Evolutionary conservation across 768 basidiomycete species (phyloP).

Genomic region (Filobasidium wieringae): DNA sequence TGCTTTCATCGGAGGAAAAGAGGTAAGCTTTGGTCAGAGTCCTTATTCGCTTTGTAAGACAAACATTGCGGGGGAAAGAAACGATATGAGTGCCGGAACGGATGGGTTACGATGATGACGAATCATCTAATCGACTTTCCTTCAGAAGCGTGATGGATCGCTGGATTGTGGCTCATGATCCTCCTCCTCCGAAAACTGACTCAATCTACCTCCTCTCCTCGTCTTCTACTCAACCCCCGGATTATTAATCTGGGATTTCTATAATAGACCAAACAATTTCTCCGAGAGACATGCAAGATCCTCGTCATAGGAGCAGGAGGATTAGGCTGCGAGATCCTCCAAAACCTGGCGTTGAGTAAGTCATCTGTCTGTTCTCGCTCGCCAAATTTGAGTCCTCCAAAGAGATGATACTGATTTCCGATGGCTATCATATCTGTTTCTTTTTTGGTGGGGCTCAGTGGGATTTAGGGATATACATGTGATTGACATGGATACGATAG

Average conservation of each 20-base stretch:
- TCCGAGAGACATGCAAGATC: conserved; percentile 74
- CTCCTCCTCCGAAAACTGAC: not conserved
- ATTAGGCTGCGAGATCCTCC: conserved; percentile 88
- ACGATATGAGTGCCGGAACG: not conserved
- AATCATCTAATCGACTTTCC: too few species aligned
- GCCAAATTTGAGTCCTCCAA: too few species aligned
- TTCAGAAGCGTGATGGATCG: too few species aligned
- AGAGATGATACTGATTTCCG: too few species aligned
- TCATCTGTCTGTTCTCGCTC: conserved; percentile 3
- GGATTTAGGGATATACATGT: conserved; percentile 99
- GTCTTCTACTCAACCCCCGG: not conserved
- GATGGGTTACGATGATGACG: not conserved
- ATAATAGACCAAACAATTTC: conserved; percentile 69
- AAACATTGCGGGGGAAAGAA: not conserved
- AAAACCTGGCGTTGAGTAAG: conserved; percentile 73
- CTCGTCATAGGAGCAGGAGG: conserved; percentile 97
- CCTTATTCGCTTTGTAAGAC: not conserved
- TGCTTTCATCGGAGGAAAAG: conserved; percentile 63
- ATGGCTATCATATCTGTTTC: not conserved
- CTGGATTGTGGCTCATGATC: too few species aligned
- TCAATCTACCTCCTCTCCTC: not conserved
- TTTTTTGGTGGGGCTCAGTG: too few species aligned
- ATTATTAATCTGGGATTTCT: not conserved
- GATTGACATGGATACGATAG: conserved; percentile 99
- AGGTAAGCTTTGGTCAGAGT: conserved; percentile 44